Base-by-base conservation (phyloP, 2,329 filamentous ascomycete genomes). In the Cladosporium sp. region DNA sequence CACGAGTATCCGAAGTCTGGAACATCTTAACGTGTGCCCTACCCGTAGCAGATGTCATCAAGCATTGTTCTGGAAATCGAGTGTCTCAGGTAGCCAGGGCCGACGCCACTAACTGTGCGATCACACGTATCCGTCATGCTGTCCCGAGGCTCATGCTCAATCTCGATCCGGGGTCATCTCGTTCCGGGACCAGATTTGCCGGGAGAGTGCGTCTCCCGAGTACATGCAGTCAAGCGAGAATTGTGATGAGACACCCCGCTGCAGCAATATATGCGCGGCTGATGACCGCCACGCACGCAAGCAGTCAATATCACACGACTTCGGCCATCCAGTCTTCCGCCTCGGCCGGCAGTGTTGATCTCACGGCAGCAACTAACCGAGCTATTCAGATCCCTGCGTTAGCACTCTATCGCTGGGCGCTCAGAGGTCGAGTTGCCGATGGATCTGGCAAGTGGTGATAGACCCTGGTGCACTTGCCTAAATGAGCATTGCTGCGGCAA, bases 211-310 rank as follows among this genome's bases (percentile, higher is more conserved):
- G 14, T 33, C 26, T 49, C 28, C 37, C 37, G 58, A 33, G 46
- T 62, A 37, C 59, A 62, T 62, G 59, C 44, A 62, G 29, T 50
- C 46, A 50, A 61, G 58, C 44, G 58, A 61, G 40, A 26, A 57
- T 29, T 55, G 52, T 55, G 55, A 40, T 33, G 33, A 35, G 33
- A 57, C n/a, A 33, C 55, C 31, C 55, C 55, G 53, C 49, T 29
- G 49, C 55, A 23, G 55, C 49, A 52, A 56, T 57, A 14, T 40
- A 49, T 61, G 58, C 58, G 29, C 40, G 58, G 58, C 58, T 49
- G 40, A 57, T 33, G 55, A 57, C 16, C 31, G 55, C 33, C 31
- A 57, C 55, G 29, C 31, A 52, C 16, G n/a, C 28, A 29, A 33
- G 28, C 52, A 33, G n/a, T n/a, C 52, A 21, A 33, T 29, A 33